phyloP scores from a whole-genome alignment of 768 basidiomycete species.

The Leccinum disarticulatum region DNA sequence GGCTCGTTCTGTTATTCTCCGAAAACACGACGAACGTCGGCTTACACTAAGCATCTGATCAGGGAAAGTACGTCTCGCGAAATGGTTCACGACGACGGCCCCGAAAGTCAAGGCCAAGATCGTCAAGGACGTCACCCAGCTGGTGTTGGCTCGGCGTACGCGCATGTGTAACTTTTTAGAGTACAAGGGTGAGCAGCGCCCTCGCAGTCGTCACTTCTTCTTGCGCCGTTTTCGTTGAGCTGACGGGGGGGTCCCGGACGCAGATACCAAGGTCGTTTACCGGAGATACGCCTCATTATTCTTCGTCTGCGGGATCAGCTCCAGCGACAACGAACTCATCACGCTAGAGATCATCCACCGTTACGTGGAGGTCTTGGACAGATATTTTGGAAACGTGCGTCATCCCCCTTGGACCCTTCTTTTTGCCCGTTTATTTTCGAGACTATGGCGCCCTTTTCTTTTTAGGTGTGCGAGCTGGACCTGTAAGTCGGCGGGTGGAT shows the following conservation, averaged over 20 bases:
- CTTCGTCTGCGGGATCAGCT: slow-evolving; percentile 87
- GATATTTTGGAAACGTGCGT: slow-evolving; percentile 52
- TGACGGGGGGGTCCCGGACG: slow-evolving; percentile 5
- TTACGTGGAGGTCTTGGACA: slow-evolving; percentile 84
- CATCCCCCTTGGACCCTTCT: not conserved
- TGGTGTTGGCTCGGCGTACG: slow-evolving; percentile 83
- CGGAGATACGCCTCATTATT: slow-evolving; percentile 93
- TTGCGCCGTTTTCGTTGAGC: slow-evolving; percentile 27
- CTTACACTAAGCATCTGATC: slow-evolving; percentile 14
- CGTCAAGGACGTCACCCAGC: slow-evolving; percentile 92
- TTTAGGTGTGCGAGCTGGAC: slow-evolving; percentile 87
- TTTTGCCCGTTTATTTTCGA: not conserved
- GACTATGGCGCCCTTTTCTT: no score
- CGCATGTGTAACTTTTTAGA: slow-evolving; percentile 96
- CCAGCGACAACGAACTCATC: slow-evolving; percentile 86
- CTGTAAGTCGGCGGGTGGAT: slow-evolving; percentile 50
- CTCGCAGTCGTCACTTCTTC: no score
- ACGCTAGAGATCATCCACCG: slow-evolving; percentile 93
- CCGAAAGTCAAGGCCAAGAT: slow-evolving; percentile 85
- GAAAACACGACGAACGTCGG: not conserved
- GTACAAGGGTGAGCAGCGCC: slow-evolving; percentile 73
- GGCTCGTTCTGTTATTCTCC: slow-evolving; percentile 42
- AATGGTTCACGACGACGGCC: slow-evolving; percentile 91
- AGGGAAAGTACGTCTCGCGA: slow-evolving; percentile 93
- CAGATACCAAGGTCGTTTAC: slow-evolving; percentile 88